Conservation (phyloP, 805 yeast species). For the Spathaspora hagerdaliae region DNA sequence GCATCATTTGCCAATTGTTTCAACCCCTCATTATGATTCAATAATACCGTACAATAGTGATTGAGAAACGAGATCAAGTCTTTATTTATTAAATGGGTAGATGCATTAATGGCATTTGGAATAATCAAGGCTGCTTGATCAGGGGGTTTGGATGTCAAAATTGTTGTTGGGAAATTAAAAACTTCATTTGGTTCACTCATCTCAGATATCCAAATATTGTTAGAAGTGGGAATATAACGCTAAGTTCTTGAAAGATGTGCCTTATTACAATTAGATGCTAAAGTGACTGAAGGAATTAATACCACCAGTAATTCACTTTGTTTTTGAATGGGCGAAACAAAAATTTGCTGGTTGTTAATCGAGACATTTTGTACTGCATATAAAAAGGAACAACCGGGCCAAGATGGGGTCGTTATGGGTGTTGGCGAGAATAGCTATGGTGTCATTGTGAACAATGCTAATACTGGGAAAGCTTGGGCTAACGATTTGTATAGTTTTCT, state of each 20-base stretch:
- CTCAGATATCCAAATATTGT: background rate
- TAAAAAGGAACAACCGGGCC: too few relatives aligned
- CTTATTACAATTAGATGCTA: background rate
- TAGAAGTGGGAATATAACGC: background rate
- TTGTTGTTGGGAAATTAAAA: conserved; percentile 22
- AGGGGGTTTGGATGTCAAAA: conserved; percentile 40
- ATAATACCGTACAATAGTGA: conserved; percentile 15
- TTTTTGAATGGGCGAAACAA: too few relatives aligned
- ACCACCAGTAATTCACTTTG: too few relatives aligned
- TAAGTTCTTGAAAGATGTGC: background rate
- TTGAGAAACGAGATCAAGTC: conserved; percentile 33
- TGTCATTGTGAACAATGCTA: too few relatives aligned
- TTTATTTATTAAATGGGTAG: conserved; percentile 25
- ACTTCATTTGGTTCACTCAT: background rate
- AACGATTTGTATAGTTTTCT: too few relatives aligned
- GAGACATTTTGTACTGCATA: too few relatives aligned
- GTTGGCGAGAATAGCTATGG: too few relatives aligned
- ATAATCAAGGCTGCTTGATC: conserved; percentile 37
- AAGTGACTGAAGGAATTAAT: background rate
- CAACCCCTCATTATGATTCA: conserved; percentile 46
- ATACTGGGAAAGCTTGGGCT: too few relatives aligned
- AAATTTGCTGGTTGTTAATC: too few relatives aligned
- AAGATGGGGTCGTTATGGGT: too few relatives aligned
- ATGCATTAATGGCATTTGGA: conserved; percentile 29
- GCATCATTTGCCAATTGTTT: conserved; percentile 41